Base-by-base conservation (phyloP, 768 basidiomycete species). In the Kwoniella pini region DNA sequence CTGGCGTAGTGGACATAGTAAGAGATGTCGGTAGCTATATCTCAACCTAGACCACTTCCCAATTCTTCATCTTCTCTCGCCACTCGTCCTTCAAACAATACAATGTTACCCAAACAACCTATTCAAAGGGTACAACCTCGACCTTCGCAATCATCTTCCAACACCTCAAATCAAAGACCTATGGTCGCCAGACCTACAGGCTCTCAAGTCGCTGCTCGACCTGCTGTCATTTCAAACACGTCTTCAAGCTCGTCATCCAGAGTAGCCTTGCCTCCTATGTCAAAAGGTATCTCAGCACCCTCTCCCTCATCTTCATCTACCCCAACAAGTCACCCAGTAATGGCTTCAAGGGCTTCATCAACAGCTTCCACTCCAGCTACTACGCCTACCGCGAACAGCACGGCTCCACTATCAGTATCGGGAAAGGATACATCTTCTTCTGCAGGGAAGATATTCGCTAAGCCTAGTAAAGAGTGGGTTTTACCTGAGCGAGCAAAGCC, bases 401-500 rank as follows among this genome's bases (percentile, higher is more conserved):
- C 44, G 11, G 55, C 62, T 0, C 31, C 51, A 4, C 28, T 54
- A 36, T 0, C 46, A 39, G 49, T 56, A 12, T 27, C 54, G 0
- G 59, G 67, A 2, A 76, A 76, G 57, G 76, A 77, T 43, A 77
- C 73, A 0, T 75, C 73, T 11, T 75, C 73, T 0, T 77, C 75
- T 1, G 58, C 72, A 12, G 77, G 77, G 2, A 71, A 68, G 44
- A 66, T 78, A 11, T 78, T 76, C 60, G 77, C 75, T 2, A 74
- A 72, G 45, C 74, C 77, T 7, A 73, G 65, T 28, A 76, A 76
- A 30, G 74, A 78, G 57, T 78, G 77, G 77, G 75, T 78, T 1
- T 40, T 78, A n/a, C 77, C 77, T 24, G 72, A 78, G 48, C 58
- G 77, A 5, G 75, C 77, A 0, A 78, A 78, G 54, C 77, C 77